phyloP scores from a whole-genome alignment of 495 filamentous ascomycete genomes.

The Aspergillus incahuasiensis region DNA sequence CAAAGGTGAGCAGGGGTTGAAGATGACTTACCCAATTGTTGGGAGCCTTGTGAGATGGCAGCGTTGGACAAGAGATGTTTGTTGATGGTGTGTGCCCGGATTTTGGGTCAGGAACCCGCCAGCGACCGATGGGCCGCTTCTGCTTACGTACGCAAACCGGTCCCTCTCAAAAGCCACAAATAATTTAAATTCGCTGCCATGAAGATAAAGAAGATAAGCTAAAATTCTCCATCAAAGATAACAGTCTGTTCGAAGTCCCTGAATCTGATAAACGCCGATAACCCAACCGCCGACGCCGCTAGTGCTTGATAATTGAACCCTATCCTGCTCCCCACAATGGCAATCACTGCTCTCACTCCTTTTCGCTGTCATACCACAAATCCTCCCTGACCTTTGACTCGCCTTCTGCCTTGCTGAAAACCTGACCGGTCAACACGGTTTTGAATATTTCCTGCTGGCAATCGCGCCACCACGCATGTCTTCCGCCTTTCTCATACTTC shows the following conservation, averaged over 20 bases:
- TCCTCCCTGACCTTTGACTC: not conserved
- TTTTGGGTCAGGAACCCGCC: constrained; percentile 8
- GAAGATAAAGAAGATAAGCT: no score
- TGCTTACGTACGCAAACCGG: not conserved
- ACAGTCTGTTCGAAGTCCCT: not conserved
- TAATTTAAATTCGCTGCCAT: no score
- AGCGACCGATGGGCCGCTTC: constrained; percentile 4
- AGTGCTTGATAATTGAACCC: constrained; percentile 1
- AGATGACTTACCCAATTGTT: not conserved
- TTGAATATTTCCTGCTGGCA: not conserved
- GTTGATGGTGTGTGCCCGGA: not conserved
- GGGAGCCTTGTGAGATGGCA: not conserved
- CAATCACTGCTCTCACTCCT: not conserved
- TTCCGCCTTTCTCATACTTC: not conserved
- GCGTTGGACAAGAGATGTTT: not conserved
- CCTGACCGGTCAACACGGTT: constrained; percentile 2
- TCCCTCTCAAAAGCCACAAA: not conserved
- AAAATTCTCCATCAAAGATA: not conserved
- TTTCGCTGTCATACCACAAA: constrained; percentile 2
- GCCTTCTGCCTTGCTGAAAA: not conserved
- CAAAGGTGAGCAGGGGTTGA: not conserved
- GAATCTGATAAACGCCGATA: not conserved
- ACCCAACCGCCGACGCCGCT: not conserved
- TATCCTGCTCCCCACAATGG: not conserved
- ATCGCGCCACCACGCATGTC: constrained; percentile 11